Evolutionary conservation across 164 flowering plant genomes (phyloP).

Genomic region (Dillenia suffruticosa): DNA sequence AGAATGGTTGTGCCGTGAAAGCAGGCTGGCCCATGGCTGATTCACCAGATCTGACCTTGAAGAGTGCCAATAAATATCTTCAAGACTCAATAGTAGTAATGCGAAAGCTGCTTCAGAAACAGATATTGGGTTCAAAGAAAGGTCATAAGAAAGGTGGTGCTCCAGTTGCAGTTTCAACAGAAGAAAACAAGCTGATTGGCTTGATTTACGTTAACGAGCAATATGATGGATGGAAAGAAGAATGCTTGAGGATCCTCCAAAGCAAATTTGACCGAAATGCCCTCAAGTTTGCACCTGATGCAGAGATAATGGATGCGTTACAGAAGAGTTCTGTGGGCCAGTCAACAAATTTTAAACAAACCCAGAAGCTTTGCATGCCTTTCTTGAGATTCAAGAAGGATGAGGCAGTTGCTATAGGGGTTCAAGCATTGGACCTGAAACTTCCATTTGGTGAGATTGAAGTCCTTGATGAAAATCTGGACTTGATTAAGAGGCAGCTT

Average conservation of each 20-base stretch:
- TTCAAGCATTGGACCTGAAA: constrained; percentile 68
- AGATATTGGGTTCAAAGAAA: constrained; percentile 62
- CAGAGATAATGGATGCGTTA: constrained; percentile 53
- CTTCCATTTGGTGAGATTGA: constrained; percentile 81
- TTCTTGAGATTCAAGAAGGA: constrained; percentile 83
- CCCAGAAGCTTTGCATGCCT: constrained; percentile 79
- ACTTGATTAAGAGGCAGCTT: constrained; percentile 71
- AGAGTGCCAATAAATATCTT: constrained; percentile 74
- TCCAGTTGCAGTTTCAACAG: constrained; percentile 19
- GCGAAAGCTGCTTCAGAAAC: constrained; percentile 84
- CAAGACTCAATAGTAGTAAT: constrained; percentile 65
- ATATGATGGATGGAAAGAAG: constrained; percentile 86
- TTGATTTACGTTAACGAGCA: constrained; percentile 74
- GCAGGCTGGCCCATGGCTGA: constrained; percentile 78
- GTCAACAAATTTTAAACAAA: constrained; percentile 48
- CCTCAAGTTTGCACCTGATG: constrained; percentile 56
- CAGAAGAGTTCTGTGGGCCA: constrained; percentile 41
- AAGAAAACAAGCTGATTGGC: constrained; percentile 40
- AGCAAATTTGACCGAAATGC: constrained; percentile 38
- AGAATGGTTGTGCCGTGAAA: constrained; percentile 64
- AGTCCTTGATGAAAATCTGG: constrained; percentile 65
- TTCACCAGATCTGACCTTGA: constrained; percentile 59
- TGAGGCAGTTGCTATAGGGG: constrained; percentile 61
- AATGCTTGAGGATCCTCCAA: constrained; percentile 62
- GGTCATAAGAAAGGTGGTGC: constrained; percentile 41